Evolutionary conservation across 2,329 filamentous ascomycete genomes (phyloP), one percentile per base, ranked within the genome.

Genomic region (Penicillium sp.): DNA sequence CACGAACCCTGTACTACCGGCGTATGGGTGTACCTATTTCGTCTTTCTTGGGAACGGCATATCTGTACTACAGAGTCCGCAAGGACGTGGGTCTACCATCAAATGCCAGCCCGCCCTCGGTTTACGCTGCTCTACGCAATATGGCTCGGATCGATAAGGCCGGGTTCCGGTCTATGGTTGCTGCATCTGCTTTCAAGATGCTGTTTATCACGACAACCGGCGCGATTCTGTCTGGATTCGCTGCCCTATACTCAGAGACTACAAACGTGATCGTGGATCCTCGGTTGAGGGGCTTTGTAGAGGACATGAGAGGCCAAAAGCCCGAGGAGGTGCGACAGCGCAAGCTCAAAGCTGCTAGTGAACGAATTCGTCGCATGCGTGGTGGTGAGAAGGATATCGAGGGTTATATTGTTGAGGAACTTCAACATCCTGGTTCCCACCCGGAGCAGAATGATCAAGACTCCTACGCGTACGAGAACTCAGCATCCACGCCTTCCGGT

Each of bases 251-350:
- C 12, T 44, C 51, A 1, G 67, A 71, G 47, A 60, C 65, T 1
- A 42, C 40, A 19, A 28, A 26, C 8, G 61, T 62, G 19, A 50
- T 71, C 28, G 24, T 10, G 9, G 73, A 75, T 59, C 67, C 70
- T 24, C 66, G 73, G 33, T 33, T 76, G 61, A 59, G 61, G 33
- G 9, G 58, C 15, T 72, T 72, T 26, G n/a, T 68, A 22, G 61
- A 62, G 10, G 70, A 72, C 13, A 40, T 72, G 56, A 51, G 40
- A 22, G 50, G 58, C 0, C 55, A 66, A 54, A 63, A 70, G 6
- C 65, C 65, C 0, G 69, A 72, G 38, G 72, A 70, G 8, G 50
- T 72, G 22, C 59, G 62, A 22, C 65, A 58, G 55, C 66, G 72
- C 30, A 67, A 65, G 56, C 8, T 66, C 3, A 60, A 69, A 24